Percentiles rank a stretch among this genome's conserved stretches.
Conservation (phyloP, 2,329 filamentous ascomycete genomes). For the Dactylellina sp. region DNA sequence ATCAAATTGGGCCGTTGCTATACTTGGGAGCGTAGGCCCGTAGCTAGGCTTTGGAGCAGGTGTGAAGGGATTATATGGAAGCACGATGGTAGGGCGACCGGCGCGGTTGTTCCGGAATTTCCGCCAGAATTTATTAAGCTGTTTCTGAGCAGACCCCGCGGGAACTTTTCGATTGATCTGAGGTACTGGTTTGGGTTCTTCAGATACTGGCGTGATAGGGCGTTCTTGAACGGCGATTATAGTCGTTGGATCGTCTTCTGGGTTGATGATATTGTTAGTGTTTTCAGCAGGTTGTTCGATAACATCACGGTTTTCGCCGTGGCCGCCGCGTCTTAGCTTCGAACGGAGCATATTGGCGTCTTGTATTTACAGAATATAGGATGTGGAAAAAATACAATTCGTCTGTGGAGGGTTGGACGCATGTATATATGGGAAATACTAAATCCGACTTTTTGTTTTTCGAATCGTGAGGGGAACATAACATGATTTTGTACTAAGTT, state of each 20-base stretch:
- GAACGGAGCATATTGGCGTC: not conserved
- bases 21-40: conserved; percentile 33
- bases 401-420: too few relatives aligned
- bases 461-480: too few relatives aligned
- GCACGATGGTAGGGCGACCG: conserved; percentile 41
- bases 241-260: conserved; percentile 10
- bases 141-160: conserved; percentile 38
- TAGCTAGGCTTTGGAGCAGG: conserved; percentile 25
- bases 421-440: too few relatives aligned
- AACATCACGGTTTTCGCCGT: not conserved
- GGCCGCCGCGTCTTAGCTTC: not conserved
- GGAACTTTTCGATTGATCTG: conserved; percentile 41
- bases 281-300: conserved; percentile 9
- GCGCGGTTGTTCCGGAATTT: conserved; percentile 39
- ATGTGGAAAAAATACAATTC: too few relatives aligned
- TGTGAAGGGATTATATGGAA: conserved; percentile 39
- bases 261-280: not conserved
- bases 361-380: too few relatives aligned
- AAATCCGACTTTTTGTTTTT: too few relatives aligned
- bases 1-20: conserved; percentile 58
- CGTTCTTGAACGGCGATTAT: conserved; percentile 1
- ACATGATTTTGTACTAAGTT: too few relatives aligned
- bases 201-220: conserved; percentile 1
- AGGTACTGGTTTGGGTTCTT: conserved; percentile 23
- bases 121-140: conserved; percentile 49